Conservation (phyloP, 345 rosid genomes). For the Toxicodendron radicans region DNA sequence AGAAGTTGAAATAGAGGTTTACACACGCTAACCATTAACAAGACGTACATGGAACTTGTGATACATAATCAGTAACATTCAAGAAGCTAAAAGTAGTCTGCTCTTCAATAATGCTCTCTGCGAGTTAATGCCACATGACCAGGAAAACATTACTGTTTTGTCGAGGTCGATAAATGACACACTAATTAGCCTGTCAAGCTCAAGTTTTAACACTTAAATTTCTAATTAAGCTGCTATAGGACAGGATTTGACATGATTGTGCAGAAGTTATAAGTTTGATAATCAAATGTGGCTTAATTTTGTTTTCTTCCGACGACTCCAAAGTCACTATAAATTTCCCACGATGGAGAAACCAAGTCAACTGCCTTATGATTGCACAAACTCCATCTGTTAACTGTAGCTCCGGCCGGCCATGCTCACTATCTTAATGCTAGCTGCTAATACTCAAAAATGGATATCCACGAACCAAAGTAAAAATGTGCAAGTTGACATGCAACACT, state of each 20-base stretch:
- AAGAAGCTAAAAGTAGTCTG: neutral
- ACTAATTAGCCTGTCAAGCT: neutral
- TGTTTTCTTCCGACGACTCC: neutral
- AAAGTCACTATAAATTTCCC: slow-evolving; percentile 9
- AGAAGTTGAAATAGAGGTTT: neutral
- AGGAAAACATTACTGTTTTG: neutral
- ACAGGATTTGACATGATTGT: neutral
- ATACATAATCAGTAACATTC: neutral
- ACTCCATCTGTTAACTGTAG: no score
- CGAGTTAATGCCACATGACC: neutral
- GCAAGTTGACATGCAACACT: no score
- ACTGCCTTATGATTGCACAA: neutral
- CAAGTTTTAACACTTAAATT: neutral
- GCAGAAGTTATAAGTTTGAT: neutral
- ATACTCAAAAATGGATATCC: no score
- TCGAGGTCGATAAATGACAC: neutral
- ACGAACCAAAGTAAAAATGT: no score
- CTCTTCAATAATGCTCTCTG: neutral
- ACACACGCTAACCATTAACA: neutral
- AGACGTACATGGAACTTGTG: neutral
- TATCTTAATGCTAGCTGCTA: no score
- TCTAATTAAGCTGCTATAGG: neutral
- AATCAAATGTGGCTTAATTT: neutral
- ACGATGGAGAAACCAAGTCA: slow-evolving; percentile 7
- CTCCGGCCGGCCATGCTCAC: no score